Evolutionary conservation across 169 alveolate genomes (phyloP), one percentile per base, ranked within the genome.

Genomic region (Cryptosporidium felis): DNA sequence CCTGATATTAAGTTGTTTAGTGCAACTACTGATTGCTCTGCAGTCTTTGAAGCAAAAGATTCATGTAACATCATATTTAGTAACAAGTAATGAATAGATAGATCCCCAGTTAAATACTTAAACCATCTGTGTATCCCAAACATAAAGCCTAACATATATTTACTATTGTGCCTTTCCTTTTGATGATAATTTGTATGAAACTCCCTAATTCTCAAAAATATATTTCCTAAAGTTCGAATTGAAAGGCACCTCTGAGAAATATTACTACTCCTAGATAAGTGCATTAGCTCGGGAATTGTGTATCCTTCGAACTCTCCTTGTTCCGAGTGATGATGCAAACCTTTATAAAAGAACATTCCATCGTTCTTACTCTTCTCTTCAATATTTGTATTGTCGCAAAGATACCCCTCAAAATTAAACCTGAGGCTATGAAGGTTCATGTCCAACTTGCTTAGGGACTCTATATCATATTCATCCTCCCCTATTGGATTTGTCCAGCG

Each of bases 401-500:
- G 47, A 12, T 2, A 14, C 16, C 91, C 91, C 12, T 81, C 85
- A 53, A 80, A 82, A 10, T 81, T 49, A 60, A 88, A 88, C 23
- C 91, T 47, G 9, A 88, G 62, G 44, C 26, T 65, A 44, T 88
- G 88, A 18, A 81, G 74, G 36, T 58, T 40, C 30, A 38, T 40
- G 42, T 53, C 62, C 3, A 51, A 36, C 32, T 40, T 80, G 14
- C 51, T 28, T 16, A 53, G 9, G 5, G 32, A 18, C 5, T 38
- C 80, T 28, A 21, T 40, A 46, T 45, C 89, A 21, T 41, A 41
- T 21, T 82, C 90, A 12, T 80, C 90, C 44, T 59, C 65, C 0
- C 65, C 91, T 34, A 62, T 14, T 28, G 91, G 91, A 53, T 82
- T 88, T 51, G 91, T 88, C 91, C 91, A 88, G 16, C 88, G 85